These are phyloP conservation scores for Podospora bellae-mahoneyi DNA, from an alignment of 495 filamentous ascomycete genomes.

Conservation along the genomic window DNA sequence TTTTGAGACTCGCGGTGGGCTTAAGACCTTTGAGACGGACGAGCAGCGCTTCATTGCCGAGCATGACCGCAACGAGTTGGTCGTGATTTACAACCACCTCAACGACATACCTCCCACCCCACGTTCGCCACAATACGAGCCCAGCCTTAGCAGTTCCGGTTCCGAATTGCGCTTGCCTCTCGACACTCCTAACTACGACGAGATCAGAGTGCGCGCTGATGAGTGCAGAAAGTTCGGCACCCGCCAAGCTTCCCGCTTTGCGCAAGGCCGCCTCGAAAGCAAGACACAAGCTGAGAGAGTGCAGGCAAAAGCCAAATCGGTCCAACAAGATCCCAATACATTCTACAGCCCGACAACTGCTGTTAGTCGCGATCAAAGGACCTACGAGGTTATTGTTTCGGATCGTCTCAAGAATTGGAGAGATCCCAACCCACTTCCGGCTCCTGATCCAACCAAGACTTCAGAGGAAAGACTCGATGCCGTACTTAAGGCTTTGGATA, in stretches of 20 bases:
- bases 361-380: conserved; percentile 26
- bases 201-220: conserved; percentile 26
- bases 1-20: conserved; percentile 63
- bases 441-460: background rate
- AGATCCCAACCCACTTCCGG: conserved; percentile 9
- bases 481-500: conserved; percentile 27
- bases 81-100: conserved; percentile 72
- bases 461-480: background rate
- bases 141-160: conserved; percentile 16
- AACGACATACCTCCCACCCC: conserved; percentile 75
- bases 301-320: background rate
- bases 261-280: conserved; percentile 22
- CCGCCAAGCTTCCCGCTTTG: conserved; percentile 11
- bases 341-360: conserved; percentile 13
- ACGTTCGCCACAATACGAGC: conserved; percentile 58
- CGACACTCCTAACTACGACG: conserved; percentile 24
- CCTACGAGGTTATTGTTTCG: conserved; percentile 33
- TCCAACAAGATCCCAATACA: background rate
- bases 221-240: background rate
- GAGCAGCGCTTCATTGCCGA: conserved; percentile 67
- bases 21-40: conserved; percentile 53
- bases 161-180: conserved; percentile 22
- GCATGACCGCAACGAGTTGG: conserved; percentile 73
- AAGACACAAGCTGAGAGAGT: conserved; percentile 21
- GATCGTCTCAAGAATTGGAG: conserved; percentile 36